A percentile compares a stretch with the other conserved stretches of the same genome.
These are phyloP conservation scores for Kazachstania africana DNA, from an alignment of 805 yeast genomes.

Conservation along the genomic window DNA sequence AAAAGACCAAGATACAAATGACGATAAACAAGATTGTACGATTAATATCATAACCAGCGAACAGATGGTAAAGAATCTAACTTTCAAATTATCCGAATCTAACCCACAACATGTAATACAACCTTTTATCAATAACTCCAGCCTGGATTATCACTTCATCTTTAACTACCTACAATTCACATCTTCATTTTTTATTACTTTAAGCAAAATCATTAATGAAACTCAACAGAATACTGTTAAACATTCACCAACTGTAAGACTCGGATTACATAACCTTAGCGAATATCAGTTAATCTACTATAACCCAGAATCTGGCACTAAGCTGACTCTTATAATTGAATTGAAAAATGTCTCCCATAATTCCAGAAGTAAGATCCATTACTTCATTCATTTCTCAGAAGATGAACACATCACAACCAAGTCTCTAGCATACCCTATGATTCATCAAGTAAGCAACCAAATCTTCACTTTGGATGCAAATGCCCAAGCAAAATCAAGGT, in stretches of 20 bases:
- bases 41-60: slow-evolving; percentile 21
- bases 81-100: slow-evolving; percentile 20
- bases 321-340: slow-evolving; percentile 20
- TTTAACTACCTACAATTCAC: slow-evolving; percentile 27
- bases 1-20: slow-evolving; percentile 11
- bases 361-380: slow-evolving; percentile 15
- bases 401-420: slow-evolving; percentile 22
- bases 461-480: slow-evolving; percentile 19
- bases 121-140: slow-evolving; percentile 20
- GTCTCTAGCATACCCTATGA: slow-evolving; percentile 18
- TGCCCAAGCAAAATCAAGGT: not conserved
- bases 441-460: slow-evolving; percentile 21
- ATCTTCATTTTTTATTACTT: slow-evolving; percentile 17
- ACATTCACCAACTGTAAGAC: slow-evolving; percentile 11
- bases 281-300: slow-evolving; percentile 22
- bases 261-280: slow-evolving; percentile 21
- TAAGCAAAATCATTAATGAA: slow-evolving; percentile 10
- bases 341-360: slow-evolving; percentile 20
- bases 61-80: slow-evolving; percentile 19
- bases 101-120: slow-evolving; percentile 26
- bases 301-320: slow-evolving; percentile 17
- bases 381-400: slow-evolving; percentile 21
- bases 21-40: slow-evolving; percentile 22
- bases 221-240: slow-evolving; percentile 1
- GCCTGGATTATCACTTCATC: slow-evolving; percentile 23